phyloP scores from a whole-genome alignment of 441 rosid genomes.

The Erodium chrysanthum region DNA sequence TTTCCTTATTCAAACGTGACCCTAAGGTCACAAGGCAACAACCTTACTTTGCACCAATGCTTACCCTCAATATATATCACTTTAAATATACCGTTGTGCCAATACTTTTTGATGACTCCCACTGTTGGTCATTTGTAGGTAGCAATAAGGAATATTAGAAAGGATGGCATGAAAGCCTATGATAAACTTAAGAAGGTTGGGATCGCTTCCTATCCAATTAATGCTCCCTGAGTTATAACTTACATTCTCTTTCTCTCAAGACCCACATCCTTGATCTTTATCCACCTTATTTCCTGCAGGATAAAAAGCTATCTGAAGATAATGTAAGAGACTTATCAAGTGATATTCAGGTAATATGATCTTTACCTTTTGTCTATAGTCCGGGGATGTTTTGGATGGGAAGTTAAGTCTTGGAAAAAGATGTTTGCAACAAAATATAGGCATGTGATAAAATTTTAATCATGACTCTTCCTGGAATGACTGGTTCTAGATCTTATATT shows the following conservation, averaged over 20 bases:
- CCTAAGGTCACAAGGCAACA: neutral
- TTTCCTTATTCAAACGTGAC: neutral
- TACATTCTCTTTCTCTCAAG: neutral
- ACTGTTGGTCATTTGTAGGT: neutral
- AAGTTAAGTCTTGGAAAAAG: neutral
- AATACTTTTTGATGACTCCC: neutral
- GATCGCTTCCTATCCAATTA: neutral
- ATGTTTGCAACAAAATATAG: neutral
- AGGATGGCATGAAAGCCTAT: too few relatives aligned
- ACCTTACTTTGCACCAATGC: neutral
- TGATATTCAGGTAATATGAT: slow-evolving; percentile 58
- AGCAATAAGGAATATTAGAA: neutral
- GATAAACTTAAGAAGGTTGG: neutral
- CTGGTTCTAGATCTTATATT: too few relatives aligned
- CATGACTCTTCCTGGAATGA: neutral
- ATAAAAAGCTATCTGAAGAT: slow-evolving; percentile 92
- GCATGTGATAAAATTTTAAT: neutral
- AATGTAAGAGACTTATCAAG: slow-evolving; percentile 77
- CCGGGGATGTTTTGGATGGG: neutral
- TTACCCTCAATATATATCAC: neutral
- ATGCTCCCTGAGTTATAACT: neutral
- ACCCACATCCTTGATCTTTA: neutral
- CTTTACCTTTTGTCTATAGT: neutral
- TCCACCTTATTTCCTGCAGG: slow-evolving; percentile 31
- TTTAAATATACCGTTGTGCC: neutral